Conservation (phyloP, 1,284 basidiomycete species). For the Tremellales sp. region DNA sequence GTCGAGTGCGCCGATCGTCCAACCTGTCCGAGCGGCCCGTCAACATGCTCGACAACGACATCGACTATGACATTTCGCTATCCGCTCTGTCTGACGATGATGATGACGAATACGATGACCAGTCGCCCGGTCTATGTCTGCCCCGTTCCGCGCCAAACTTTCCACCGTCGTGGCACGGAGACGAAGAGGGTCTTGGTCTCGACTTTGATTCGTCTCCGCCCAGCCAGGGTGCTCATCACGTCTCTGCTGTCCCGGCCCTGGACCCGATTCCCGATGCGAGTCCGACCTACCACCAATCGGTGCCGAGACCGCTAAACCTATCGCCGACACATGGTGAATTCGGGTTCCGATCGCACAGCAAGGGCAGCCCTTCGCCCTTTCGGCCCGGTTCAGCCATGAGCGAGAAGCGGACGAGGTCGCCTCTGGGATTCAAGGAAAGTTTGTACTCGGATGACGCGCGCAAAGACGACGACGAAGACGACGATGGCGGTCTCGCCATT, state of each 20-base stretch:
- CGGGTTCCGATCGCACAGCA: neutral
- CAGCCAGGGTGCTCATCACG: conserved; percentile 2
- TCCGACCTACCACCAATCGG: conserved; percentile 2
- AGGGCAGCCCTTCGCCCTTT: conserved; percentile 1
- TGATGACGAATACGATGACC: conserved; percentile 18
- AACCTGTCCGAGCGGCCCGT: conserved; percentile 27
- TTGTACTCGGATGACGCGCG: neutral
- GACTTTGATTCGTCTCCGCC: conserved; percentile 3
- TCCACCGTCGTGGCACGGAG: neutral
- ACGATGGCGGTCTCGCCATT: conserved; percentile 33
- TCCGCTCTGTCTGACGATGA: conserved; percentile 29
- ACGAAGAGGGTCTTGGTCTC: conserved; percentile 13
- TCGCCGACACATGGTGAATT: neutral
- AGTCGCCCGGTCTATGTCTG: neutral
- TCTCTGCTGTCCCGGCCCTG: conserved; percentile 11
- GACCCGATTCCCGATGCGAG: conserved; percentile 21
- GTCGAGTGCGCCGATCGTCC: conserved; percentile 22
- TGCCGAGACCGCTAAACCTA: neutral
- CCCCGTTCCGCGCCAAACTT: no score
- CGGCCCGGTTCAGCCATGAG: no score
- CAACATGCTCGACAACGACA: conserved; percentile 13
- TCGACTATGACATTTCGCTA: conserved; percentile 39
- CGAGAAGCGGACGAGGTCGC: no score
- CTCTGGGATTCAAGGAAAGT: conserved; percentile 1
- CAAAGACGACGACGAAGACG: conserved; percentile 19